Percentiles rank a stretch among this genome's conserved stretches.
Conservation (phyloP, 2,329 filamentous ascomycete genomes). For the Calonectria naviculata region DNA sequence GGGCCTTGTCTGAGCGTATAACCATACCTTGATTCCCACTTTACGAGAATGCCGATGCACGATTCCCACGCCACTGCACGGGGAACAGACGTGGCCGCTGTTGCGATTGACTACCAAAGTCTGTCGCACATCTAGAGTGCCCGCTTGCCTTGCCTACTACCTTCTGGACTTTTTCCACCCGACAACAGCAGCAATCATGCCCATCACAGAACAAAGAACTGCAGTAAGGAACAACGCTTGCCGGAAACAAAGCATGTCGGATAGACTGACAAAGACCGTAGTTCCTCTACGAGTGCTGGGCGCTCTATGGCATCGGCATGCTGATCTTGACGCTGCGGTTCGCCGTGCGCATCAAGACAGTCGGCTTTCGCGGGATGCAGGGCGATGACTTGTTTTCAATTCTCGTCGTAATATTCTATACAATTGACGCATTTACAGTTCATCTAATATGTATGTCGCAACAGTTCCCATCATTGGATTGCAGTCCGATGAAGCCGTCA, state of each 20-base stretch:
- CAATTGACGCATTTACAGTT: slow-evolving; percentile 48
- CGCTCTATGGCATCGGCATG: slow-evolving; percentile 45
- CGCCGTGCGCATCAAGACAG: slow-evolving; percentile 48
- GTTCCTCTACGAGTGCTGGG: slow-evolving; percentile 46
- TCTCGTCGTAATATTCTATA: slow-evolving; percentile 47
- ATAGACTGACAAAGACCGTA: neutral
- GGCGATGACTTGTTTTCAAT: slow-evolving; percentile 53
- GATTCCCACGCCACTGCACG: neutral
- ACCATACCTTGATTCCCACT: neutral
- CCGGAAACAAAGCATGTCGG: neutral
- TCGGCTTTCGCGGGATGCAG: slow-evolving; percentile 49
- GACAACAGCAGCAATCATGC: slow-evolving; percentile 6
- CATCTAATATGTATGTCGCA: slow-evolving; percentile 44
- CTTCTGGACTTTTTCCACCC: neutral
- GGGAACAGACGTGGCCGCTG: slow-evolving; percentile 1
- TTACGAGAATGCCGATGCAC: neutral
- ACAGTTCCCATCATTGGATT: accelerated
- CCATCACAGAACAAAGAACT: slow-evolving; percentile 13
- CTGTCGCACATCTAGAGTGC: neutral
- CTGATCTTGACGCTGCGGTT: slow-evolving; percentile 47
- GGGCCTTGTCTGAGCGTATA: neutral
- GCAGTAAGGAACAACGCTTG: neutral
- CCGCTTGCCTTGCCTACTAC: neutral
- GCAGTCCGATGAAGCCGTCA: neutral
- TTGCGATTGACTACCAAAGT: neutral